Conservation (phyloP, 2,329 filamentous ascomycete species). For the Botrytis cinerea region DNA sequence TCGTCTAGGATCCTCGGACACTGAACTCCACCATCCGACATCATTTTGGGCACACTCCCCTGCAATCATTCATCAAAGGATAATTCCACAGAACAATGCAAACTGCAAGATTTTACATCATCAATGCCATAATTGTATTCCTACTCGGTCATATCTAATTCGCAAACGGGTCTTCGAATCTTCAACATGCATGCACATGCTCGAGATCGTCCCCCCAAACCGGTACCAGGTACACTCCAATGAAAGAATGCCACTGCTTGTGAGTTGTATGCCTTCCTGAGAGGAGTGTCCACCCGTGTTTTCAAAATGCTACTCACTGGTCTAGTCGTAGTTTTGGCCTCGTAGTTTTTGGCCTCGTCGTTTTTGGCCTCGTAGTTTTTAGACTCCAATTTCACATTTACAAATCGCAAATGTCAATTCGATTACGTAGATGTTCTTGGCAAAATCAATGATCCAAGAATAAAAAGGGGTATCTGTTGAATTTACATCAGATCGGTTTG, state of each 20-base stretch:
- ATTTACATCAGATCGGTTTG: not conserved
- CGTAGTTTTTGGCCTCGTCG: not conserved
- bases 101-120: constrained; percentile 9
- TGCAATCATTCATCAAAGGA: constrained; percentile 9
- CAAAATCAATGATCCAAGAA: not conserved
- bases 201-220: not conserved
- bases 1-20: constrained; percentile 6
- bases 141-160: not conserved
- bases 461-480: not conserved
- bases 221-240: not conserved
- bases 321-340: not conserved
- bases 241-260: not conserved
- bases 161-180: not conserved
- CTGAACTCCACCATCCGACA: not conserved
- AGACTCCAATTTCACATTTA: not conserved
- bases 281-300: not conserved
- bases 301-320: not conserved
- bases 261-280: not conserved
- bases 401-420: not conserved
- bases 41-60: not conserved
- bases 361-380: constrained; percentile 4
- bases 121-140: not conserved
- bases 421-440: not conserved
- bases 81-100: constrained; percentile 10
- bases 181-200: not conserved